Percentiles rank a stretch among this genome's conserved stretches.
Conservation (phyloP, 2,329 filamentous ascomycete species). For the Pyrenophora tritici-repentis region DNA sequence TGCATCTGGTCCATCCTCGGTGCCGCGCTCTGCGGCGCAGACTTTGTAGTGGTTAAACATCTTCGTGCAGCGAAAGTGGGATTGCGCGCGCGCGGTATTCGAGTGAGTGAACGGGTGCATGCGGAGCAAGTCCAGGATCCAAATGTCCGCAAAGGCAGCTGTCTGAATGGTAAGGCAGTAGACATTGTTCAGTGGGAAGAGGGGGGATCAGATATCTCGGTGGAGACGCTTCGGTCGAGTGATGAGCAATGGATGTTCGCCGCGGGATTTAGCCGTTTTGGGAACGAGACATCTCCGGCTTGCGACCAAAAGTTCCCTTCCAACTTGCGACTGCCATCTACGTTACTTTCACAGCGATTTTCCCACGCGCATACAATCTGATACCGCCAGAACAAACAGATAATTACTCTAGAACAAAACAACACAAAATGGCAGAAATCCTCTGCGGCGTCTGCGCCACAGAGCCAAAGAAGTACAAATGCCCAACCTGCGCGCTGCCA, state of each 20-base stretch:
- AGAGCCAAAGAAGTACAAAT: conserved; percentile 56
- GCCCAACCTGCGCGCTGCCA: conserved; percentile 53
- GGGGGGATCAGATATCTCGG: conserved; percentile 1
- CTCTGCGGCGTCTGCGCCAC: conserved; percentile 52
- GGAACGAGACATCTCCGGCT: conserved; percentile 12
- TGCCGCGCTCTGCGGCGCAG: conserved; percentile 41
- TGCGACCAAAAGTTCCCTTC: background rate
- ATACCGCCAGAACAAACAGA: fast-evolving
- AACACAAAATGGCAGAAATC: conserved; percentile 36
- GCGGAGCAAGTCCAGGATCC: conserved; percentile 46
- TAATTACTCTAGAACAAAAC: fast-evolving
- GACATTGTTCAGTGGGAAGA: conserved; percentile 32
- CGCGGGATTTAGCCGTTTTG: conserved; percentile 37
- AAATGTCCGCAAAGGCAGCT: conserved; percentile 19
- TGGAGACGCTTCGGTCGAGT: conserved; percentile 22
- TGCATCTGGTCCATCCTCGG: conserved; percentile 69
- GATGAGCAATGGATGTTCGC: conserved; percentile 35
- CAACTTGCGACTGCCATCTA: conserved; percentile 9
- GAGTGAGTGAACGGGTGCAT: conserved; percentile 39
- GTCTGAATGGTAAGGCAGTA: conserved; percentile 28
- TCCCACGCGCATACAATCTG: no score
- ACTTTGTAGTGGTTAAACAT: conserved; percentile 41
- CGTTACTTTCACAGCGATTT: background rate
- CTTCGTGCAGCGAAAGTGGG: conserved; percentile 28
- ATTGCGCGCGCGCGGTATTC: conserved; percentile 23